phyloP scores from a whole-genome alignment of 2,329 filamentous ascomycete genomes.

The Helicocarpus griseus region DNA sequence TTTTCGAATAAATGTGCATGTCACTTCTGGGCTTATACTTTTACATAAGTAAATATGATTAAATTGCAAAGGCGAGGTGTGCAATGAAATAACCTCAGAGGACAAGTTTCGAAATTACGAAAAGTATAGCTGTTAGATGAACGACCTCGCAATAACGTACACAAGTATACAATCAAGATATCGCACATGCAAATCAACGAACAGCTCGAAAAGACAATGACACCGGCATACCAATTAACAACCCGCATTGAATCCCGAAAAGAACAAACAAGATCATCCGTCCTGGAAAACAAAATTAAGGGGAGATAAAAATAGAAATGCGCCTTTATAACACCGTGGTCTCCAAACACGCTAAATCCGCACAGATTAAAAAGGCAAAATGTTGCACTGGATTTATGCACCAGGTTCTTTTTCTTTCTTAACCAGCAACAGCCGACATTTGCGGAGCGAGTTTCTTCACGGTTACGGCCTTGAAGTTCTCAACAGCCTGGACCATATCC shows the following conservation, averaged over 20 bases:
- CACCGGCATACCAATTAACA: not conserved
- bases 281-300: not conserved
- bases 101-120: too few species aligned
- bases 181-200: not conserved
- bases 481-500: conserved; percentile 32
- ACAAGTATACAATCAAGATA: not conserved
- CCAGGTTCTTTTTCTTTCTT: not conserved
- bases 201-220: not conserved
- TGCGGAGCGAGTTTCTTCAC: conserved; percentile 36
- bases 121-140: too few species aligned
- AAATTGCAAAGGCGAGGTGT: too few species aligned
- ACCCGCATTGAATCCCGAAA: not conserved
- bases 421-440: conserved; percentile 18
- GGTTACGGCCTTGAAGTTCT: conserved; percentile 32
- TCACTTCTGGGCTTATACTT: too few species aligned
- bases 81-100: too few species aligned
- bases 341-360: not conserved
- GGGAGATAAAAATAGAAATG: not conserved
- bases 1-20: too few species aligned
- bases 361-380: not conserved
- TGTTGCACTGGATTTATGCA: not conserved
- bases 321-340: not conserved
- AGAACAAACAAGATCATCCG: not conserved
- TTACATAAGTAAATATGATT: too few species aligned
- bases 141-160: not conserved